Evolutionary conservation across 345 rosid genomes (phyloP).

Genomic region (Camelina hispida): DNA sequence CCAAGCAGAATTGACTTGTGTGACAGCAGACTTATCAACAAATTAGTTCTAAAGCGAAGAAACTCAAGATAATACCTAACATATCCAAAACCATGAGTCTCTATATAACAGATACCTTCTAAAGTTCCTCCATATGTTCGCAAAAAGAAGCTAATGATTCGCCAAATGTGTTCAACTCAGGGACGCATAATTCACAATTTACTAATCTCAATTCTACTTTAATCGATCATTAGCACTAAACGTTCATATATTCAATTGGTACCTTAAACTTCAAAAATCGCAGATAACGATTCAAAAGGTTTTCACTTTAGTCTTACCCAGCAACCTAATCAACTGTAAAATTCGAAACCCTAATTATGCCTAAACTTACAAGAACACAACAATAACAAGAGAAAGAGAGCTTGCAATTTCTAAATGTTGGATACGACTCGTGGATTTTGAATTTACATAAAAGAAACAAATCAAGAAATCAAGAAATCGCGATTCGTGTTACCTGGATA

Average conservation of each 20-base stretch:
- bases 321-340: background rate
- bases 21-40: background rate
- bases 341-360: constrained; percentile 30
- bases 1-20: background rate
- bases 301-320: background rate
- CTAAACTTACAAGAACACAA: background rate
- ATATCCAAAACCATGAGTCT: constrained; percentile 11
- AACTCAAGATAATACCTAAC: constrained; percentile 14
- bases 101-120: constrained; percentile 7
- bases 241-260: background rate
- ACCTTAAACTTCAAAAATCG: background rate
- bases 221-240: background rate
- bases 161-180: background rate
- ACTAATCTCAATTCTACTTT: constrained; percentile 21
- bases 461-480: background rate
- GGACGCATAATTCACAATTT: background rate
- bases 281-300: background rate
- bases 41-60: background rate
- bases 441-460: background rate
- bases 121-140: background rate
- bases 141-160: constrained; percentile 21
- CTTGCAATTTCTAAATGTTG: background rate
- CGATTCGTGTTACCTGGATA: constrained; percentile 66
- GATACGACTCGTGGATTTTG: background rate
- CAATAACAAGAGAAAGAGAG: background rate